Percentiles rank a stretch among this genome's conserved stretches.
Evolutionary conservation across 495 filamentous ascomycete genomes (phyloP).

Genomic region (Jackrogersella minutella): DNA sequence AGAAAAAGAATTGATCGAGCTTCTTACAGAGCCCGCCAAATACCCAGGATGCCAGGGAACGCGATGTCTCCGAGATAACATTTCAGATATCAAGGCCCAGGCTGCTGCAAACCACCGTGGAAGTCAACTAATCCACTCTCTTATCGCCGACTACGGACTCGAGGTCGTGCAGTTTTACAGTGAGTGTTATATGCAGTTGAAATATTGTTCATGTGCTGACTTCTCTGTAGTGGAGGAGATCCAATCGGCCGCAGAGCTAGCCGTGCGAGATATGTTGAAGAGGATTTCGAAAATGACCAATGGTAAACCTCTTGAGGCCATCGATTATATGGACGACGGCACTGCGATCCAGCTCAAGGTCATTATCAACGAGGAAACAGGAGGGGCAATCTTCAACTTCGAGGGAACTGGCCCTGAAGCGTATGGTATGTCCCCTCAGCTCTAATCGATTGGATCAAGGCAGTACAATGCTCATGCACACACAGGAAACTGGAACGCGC

Average conservation of each 20-base stretch:
- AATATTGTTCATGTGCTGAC: not conserved
- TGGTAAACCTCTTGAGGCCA: conserved; percentile 65
- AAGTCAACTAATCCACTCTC: conserved; percentile 81
- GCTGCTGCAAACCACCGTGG: conserved; percentile 96
- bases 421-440: conserved; percentile 66
- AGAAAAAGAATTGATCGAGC: conserved; percentile 82
- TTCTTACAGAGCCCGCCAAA: conserved; percentile 84
- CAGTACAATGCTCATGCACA: too few relatives aligned
- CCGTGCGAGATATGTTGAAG: conserved; percentile 56
- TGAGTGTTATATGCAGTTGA: not conserved
- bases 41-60: conserved; percentile 90
- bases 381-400: conserved; percentile 81
- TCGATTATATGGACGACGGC: conserved; percentile 93
- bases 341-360: conserved; percentile 79
- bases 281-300: conserved; percentile 67
- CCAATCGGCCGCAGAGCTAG: conserved; percentile 60
- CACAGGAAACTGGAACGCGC: conserved; percentile 96
- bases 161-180: conserved; percentile 92
- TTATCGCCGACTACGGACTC: conserved; percentile 95
- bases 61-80: conserved; percentile 86
- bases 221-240: conserved; percentile 22
- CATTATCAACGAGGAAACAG: conserved; percentile 72
- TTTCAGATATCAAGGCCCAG: conserved; percentile 89
- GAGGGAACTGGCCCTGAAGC: conserved; percentile 78
- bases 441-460: too few relatives aligned